Base-by-base conservation (phyloP, 1,284 basidiomycete species). In the Flammula alnicola region DNA sequence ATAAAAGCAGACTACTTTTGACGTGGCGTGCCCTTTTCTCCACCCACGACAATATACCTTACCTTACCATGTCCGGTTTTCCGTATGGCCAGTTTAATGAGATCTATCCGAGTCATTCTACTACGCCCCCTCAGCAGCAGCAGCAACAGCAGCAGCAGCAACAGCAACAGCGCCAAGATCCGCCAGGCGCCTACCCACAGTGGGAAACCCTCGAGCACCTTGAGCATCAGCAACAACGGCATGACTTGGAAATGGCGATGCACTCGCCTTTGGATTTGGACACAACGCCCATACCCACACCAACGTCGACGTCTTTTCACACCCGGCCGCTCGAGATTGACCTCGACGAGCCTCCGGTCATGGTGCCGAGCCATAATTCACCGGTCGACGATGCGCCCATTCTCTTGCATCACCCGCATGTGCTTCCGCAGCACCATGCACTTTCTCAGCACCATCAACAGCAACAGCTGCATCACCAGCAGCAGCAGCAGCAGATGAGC, bases 151-250 rank as follows among this genome's bases (percentile, higher is more conserved):
- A 58, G 56, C 57, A 50, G 56, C 46, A 61, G 44, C 56, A 56
- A 56, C 8, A 50, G 16, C 40, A 44, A 14, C 41, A 44, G 19
- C 42, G 35, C 17, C 39, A 29, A 51, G 9, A 62, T 52, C 19
- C 57, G 54, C 26, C 61, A 49, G 55, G 58, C 41, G 49, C 51
- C 30, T 64, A 60, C 60, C 59, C 65, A 20, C 56, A 61, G 39
- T 67, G 66, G 67, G 61, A 63, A 43, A 63, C 63, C 6, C 55
- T 62, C 44, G 58, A 26, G 23, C 42, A 51, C 8, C 49, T 47
- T 40, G 44, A 19, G 26, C 51, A 14, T 29, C 47, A 25, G 14
- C 47, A 33, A 22, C 44, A 39, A 17, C 36, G 20, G 19, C 30
- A 32, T 14, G 30, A 32, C 8, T 14, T 32, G 30, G 31, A 16